Evolutionary conservation across 805 yeast genomes (phyloP), one percentile per base, ranked within the genome.

Genomic region (Candida taoyuanica): DNA sequence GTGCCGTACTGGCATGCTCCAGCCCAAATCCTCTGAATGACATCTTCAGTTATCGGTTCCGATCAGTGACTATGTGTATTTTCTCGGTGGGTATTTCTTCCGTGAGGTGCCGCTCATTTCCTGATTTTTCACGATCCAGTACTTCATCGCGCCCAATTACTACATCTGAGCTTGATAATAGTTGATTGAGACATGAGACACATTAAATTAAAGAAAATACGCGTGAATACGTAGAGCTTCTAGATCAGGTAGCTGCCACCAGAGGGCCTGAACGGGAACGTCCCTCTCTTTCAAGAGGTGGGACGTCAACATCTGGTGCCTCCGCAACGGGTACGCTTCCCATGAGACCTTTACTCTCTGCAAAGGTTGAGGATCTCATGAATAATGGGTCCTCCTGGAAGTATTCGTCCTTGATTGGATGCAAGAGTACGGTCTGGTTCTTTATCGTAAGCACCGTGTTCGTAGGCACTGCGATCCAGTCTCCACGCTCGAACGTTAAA

Each of bases 391-490:
- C 83, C 26, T 71, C 72, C 52, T 84, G 86, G 62, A 79, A 89
- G 64, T 79, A 89, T 60, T 93, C 96, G 58, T 93, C 98, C 33
- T 72, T 66, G 29, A 93, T 85, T 2, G 98, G 98, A 58, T 89
- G 95, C 64, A 93, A 65, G 33, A 93, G 66, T 4, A 93, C 93
- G 1, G 95, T 86, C 58, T 89, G 95, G 39, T 78, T 80, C 47
- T 78, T 80, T 42, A 93, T 78, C 0, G 96, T 85, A 13, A 93
- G 60, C 1, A 82, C 67, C 3, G 97, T 84, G 58, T 93, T 93
- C 1, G 98, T 84, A 2, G 98, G 98, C 1, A 93, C 94, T 4
- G 96, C 81, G 36, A 91, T 85, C 98, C 98, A 93, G 62, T 93
- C 98, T 28, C 89, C 91, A 39, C 98, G 68, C 64, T 93, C 98